Evolutionary conservation across 2,329 filamentous ascomycete genomes (phyloP).

Genomic region (Phialocephala sp.): DNA sequence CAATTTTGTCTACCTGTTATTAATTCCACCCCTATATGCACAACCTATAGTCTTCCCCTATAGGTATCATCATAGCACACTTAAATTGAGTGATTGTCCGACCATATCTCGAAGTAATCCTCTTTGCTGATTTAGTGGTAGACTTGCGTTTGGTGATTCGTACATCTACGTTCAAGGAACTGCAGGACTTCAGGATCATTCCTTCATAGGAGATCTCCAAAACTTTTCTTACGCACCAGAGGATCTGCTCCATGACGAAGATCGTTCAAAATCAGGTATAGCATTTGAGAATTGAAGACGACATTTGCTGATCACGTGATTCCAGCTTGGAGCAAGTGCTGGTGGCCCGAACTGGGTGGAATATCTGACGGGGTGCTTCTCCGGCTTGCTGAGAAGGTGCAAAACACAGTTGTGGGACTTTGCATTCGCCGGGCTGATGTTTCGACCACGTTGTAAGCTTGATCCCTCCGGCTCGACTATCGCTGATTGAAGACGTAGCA

Average conservation of each 20-base stretch:
- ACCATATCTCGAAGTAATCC: not conserved
- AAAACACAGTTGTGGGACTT: slow-evolving; percentile 59
- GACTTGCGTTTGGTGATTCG: slow-evolving; percentile 55
- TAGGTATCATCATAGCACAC: not conserved
- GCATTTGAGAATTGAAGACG: not conserved
- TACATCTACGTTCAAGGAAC: slow-evolving; percentile 61
- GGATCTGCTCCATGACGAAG: slow-evolving; percentile 51
- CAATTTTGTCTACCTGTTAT: not conserved
- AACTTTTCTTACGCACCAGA: slow-evolving; percentile 51
- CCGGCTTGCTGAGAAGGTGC: slow-evolving; percentile 52
- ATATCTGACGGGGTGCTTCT: slow-evolving; percentile 57
- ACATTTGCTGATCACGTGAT: not conserved
- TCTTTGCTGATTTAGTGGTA: not conserved
- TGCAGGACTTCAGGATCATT: slow-evolving; percentile 55
- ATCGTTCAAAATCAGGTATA: slow-evolving; percentile 56
- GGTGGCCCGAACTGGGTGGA: slow-evolving; percentile 62
- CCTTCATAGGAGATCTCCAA: slow-evolving; percentile 60
- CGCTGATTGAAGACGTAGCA: slow-evolving; percentile 39
- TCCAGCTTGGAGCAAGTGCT: slow-evolving; percentile 52
- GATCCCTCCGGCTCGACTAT: rapidly evolving
- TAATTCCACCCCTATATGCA: not conserved
- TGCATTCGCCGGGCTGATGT: slow-evolving; percentile 60
- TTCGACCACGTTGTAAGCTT: slow-evolving; percentile 47
- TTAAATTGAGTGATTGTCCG: not conserved
- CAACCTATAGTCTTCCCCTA: not conserved